Evolutionary conservation across 192 early-diverging fungal species (phyloP).

Genomic region (Spizellomyces sp.): DNA sequence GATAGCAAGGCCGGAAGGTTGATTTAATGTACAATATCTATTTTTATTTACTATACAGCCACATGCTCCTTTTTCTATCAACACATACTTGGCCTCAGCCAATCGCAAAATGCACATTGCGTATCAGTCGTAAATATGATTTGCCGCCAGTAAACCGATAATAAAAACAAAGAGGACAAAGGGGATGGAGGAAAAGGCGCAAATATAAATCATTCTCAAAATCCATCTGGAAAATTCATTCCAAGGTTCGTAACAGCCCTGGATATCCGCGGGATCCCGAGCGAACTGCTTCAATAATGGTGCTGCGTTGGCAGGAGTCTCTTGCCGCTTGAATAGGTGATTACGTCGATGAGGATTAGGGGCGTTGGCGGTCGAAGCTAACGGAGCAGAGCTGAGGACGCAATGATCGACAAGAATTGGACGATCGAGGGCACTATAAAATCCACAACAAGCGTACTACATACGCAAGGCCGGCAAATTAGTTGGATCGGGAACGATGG

Average conservation of each 20-base stretch:
- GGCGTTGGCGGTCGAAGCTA: not conserved
- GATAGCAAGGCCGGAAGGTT: too few species aligned
- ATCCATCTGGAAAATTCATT: not conserved
- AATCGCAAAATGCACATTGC: not conserved
- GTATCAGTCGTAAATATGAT: constrained; percentile 38
- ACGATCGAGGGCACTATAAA: constrained; percentile 33
- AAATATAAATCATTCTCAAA: constrained; percentile 18
- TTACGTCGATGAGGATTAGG: not conserved
- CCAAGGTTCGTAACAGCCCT: constrained; percentile 27
- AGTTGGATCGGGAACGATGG: too few species aligned
- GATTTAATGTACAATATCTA: not conserved
- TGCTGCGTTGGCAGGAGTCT: not conserved
- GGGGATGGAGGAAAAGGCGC: constrained; percentile 26
- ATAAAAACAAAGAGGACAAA: constrained; percentile 29
- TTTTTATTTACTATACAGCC: too few species aligned
- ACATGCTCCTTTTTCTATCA: too few species aligned
- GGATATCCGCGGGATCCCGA: constrained; percentile 1
- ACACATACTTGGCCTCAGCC: not conserved
- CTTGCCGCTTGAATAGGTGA: not conserved
- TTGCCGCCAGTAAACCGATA: constrained; percentile 21
- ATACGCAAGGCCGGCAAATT: not conserved
- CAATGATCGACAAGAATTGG: constrained; percentile 12
- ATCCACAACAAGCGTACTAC: constrained; percentile 37
- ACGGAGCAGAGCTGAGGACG: not conserved
- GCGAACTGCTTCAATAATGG: too few species aligned